Base-by-base conservation (phyloP, 306 rosid genomes). In the Dryas octopetala region DNA sequence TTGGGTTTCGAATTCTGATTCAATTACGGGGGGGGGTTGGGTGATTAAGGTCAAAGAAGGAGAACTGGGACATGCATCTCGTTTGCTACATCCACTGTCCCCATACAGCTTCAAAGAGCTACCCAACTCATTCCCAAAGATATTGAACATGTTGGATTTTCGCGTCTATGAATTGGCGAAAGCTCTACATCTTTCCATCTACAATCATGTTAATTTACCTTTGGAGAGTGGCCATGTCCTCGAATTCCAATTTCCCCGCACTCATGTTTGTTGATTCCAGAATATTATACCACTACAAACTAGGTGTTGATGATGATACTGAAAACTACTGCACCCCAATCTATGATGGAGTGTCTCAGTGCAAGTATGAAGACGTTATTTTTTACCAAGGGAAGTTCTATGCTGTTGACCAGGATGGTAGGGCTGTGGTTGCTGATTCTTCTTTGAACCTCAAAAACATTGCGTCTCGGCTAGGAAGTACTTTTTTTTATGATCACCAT, bases 31-130 rank as follows among this genome's bases (percentile, higher is more conserved):
- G 76, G 23, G 76, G 77, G 2, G 66, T 19, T 83, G 82, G 83
- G 16, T 86, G 66, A 9, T 83, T 0, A 72, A 63, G 65, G 52
- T 80, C 15, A 44, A 11, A 23, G 74, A 75, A 6, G 6, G 23
- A 5, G 49, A 72, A 19, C 17, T 26, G 0, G 60, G 28, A 23
- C 23, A 23, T n/a, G 26, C 17, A 19, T 3, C 38, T 23, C 11
- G 62, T 9, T 19, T 58, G 13, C 23, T 8, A 11, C 38, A 83
- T 23, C 80, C 83, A 6, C 62, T 86, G 65, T 68, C 84, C 5
- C 12, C 51, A 32, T 4, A 0, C 5, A 38, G 9, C 40, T 3
- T 58, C 5, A 58, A 58, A 40, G 13, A 13, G 3, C 1, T 68
- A 8, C 62, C 71, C 6, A 28, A 16, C 11, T n/a, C 64, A 38